Conservation (phyloP, 2,329 filamentous ascomycete species). For the Dactylellina parvicollis region DNA sequence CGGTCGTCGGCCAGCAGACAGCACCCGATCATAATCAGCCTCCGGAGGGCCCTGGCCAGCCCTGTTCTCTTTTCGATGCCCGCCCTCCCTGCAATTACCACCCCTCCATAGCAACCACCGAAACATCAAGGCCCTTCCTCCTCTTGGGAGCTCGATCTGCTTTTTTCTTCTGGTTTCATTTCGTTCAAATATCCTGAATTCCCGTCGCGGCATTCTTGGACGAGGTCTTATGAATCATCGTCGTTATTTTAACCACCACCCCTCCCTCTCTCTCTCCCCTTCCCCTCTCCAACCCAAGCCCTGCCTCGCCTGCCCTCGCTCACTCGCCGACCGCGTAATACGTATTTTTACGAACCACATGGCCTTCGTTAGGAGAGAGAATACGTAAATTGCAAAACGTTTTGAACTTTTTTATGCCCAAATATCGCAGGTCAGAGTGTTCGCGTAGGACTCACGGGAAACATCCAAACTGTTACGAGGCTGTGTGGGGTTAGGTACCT, state of each 20-base stretch:
- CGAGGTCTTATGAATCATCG: not conserved
- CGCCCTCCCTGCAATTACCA: slow-evolving; percentile 8
- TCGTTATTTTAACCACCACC: not conserved
- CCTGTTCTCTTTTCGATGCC: too few species aligned
- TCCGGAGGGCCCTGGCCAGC: not conserved
- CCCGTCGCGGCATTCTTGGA: slow-evolving; percentile 13
- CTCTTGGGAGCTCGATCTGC: not conserved
- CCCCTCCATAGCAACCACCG: slow-evolving; percentile 18
- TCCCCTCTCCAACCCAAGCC: too few species aligned
- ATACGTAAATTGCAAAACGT: too few species aligned
- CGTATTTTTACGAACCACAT: too few species aligned
- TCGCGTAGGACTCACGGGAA: too few species aligned
- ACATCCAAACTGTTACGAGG: too few species aligned
- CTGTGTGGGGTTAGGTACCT: too few species aligned
- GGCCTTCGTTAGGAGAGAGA: too few species aligned
- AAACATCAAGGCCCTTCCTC: not conserved
- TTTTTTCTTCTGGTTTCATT: not conserved
- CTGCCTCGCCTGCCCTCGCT: too few species aligned
- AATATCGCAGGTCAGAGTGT: too few species aligned
- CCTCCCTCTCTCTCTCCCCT: not conserved
- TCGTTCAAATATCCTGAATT: not conserved
- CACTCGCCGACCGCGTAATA: too few species aligned
- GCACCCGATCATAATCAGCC: not conserved
- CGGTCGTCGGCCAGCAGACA: slow-evolving; percentile 24
- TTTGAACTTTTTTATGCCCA: too few species aligned